phyloP scores from a whole-genome alignment of 1,284 basidiomycete species.

The Apiotrichum porosum region DNA sequence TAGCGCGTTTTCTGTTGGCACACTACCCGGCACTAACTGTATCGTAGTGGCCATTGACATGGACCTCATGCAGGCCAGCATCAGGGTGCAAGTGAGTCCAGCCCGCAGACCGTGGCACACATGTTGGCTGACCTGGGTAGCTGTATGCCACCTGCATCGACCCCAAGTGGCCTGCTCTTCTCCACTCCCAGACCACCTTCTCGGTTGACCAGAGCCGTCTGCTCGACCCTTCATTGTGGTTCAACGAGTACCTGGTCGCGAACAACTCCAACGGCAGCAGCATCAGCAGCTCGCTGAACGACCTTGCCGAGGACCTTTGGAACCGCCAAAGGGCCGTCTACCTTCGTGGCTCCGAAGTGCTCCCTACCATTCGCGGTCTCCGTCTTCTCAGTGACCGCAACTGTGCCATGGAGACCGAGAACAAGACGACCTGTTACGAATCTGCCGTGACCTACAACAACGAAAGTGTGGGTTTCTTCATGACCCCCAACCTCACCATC shows the following conservation, averaged over 20 bases:
- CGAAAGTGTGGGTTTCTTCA: constrained; percentile 11
- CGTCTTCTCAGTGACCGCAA: constrained; percentile 12
- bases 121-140: too few species aligned
- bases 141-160: constrained; percentile 22
- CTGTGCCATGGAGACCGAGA: constrained; percentile 11
- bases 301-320: constrained; percentile 17
- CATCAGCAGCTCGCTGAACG: constrained; percentile 6
- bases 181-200: constrained; percentile 9
- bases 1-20: neutral
- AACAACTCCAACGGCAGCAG: constrained; percentile 1
- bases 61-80: constrained; percentile 13
- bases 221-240: constrained; percentile 14
- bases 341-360: neutral
- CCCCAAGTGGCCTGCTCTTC: constrained; percentile 19
- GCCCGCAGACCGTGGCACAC: too few species aligned
- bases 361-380: constrained; percentile 8
- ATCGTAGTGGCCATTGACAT: constrained; percentile 15
- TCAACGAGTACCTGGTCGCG: neutral
- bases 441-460: constrained; percentile 4
- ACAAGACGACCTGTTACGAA: constrained; percentile 12
- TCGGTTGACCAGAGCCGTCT: constrained; percentile 9
- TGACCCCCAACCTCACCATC: constrained; percentile 15
- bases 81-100: constrained; percentile 13
- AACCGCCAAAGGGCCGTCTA: constrained; percentile 13
- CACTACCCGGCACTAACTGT: neutral